These are phyloP conservation scores for Raphanus hybrid DNA, from an alignment of 441 rosid species.

Conservation along the genomic window DNA sequence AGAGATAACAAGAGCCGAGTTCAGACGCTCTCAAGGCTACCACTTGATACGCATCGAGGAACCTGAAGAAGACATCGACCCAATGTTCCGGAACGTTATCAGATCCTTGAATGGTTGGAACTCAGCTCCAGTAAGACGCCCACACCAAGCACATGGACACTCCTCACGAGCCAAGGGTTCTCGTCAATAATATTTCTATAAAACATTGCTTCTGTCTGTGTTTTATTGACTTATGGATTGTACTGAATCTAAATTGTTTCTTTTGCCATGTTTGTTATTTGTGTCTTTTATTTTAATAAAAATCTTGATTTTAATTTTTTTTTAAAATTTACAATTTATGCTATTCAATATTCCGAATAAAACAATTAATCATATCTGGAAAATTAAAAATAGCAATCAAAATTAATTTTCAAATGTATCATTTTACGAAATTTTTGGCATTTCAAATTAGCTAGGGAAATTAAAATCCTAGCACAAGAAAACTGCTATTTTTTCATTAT, in stretches of 20 bases:
- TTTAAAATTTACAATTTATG: background rate
- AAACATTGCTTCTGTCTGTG: no score
- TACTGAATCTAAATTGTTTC: no score
- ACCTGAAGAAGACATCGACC: background rate
- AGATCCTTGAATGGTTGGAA: background rate
- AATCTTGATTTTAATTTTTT: no score
- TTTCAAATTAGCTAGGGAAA: background rate
- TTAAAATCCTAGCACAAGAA: background rate
- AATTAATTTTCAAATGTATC: background rate
- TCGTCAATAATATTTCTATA: no score
- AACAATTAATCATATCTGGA: background rate
- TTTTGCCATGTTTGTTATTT: no score
- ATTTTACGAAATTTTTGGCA: background rate
- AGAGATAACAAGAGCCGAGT: background rate
- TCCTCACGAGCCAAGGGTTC: background rate
- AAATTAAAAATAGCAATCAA: background rate
- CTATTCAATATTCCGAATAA: background rate
- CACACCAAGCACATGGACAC: background rate
- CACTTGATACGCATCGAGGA: background rate
- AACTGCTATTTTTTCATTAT: background rate
- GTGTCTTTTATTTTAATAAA: no score
- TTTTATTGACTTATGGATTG: no score
- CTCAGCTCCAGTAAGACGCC: background rate
- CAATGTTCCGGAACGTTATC: background rate
- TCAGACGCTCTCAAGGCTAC: background rate